Conservation (phyloP, 768 basidiomycete genomes). For the Mycena crocata region DNA sequence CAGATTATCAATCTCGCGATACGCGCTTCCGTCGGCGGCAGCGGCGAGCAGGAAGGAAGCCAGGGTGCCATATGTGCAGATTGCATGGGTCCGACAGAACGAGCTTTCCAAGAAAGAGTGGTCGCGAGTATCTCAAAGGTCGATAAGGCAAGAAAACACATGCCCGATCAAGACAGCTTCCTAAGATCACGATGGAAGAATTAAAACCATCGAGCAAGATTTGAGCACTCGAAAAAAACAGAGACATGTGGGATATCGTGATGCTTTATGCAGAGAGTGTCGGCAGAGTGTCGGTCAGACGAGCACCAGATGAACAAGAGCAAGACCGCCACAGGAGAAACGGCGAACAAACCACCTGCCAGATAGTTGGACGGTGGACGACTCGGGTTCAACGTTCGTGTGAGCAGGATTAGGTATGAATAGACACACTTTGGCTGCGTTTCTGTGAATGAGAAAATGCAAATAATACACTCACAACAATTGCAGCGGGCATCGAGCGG, state of each 20-base stretch:
- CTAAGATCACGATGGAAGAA: slow-evolving; percentile 21
- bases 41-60: not conserved
- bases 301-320: not conserved
- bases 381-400: not conserved
- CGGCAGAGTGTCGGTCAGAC: not conserved
- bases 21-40: not conserved
- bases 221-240: not conserved
- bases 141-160: slow-evolving; percentile 24
- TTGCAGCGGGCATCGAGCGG: not conserved
- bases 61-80: slow-evolving; percentile 20
- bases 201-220: not conserved
- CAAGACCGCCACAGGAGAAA: not conserved
- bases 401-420: not conserved
- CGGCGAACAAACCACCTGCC: not conserved
- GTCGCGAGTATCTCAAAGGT: not conserved
- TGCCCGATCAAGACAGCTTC: slow-evolving; percentile 16
- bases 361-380: not conserved
- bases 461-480: not conserved
- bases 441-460: not conserved
- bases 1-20: not conserved
- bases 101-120: slow-evolving; percentile 4
- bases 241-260: slow-evolving; percentile 1
- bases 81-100: not conserved
- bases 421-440: not conserved
- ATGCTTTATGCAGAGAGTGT: too few species aligned